Base-by-base conservation (phyloP, 805 yeast species). In the Priceomyces medius region DNA sequence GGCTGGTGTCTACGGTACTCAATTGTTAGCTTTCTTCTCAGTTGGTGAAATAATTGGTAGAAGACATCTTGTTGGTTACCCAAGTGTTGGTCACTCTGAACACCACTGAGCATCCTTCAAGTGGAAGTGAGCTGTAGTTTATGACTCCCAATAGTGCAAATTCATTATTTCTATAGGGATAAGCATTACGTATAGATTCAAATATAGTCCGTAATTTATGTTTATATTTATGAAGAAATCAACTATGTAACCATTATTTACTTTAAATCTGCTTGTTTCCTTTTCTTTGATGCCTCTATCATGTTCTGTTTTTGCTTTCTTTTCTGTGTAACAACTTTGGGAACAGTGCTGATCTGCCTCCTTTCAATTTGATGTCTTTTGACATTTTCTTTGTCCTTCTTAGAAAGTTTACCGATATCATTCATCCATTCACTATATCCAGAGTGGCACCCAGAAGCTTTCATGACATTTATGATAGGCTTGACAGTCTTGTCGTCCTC, bases 31-130 rank as follows among this genome's bases (percentile, higher is more conserved):
- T 50, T 77, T 90, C 64, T 93, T 89, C 71, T 81, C 97, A 20
- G 76, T 91, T 35, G 99, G 99, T 63, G 99, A 93, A 77, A 81
- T 90, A 54, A 77, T 93, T 59, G 99, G 99, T 61, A 88, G 98
- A 77, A 85, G 98, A 76, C 81, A 86, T 59, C 56, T 93, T 46
- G 86, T 89, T 59, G 97, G 97, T 54, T 91, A 93, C 77, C 86
- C 87, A 59, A 58, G 75, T 13, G 75, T 67, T 53, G 81, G 80
- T 47, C 79, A 77, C 63, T 55, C 57, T 35, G 44, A 41, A n/a
- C 29, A 26, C n/a, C 5, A n/a, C 27, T 50, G 47, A 34, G 27
- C 27, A n/a, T n/a, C n/a, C n/a, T n/a, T n/a, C n/a, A n/a, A n/a
- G n/a, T n/a, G n/a, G n/a, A n/a, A n/a, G n/a, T n/a, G n/a, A n/a